Evolutionary conservation across 1,139 yeast species (phyloP).

Genomic region (Pichia sp.): DNA sequence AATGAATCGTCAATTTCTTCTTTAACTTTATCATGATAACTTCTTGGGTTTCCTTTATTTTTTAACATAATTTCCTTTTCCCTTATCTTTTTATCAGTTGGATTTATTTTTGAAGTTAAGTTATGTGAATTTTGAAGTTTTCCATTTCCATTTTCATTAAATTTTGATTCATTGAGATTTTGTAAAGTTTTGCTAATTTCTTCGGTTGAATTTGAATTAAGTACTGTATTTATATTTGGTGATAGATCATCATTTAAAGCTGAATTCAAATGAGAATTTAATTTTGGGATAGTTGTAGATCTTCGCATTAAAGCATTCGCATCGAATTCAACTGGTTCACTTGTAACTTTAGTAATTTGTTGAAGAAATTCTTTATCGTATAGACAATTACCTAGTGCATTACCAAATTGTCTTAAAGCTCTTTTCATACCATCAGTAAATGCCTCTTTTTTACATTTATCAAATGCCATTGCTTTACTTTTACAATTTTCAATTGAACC

Average conservation of each 20-base stretch:
- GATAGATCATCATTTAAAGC: too few relatives aligned
- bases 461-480: conserved; percentile 68
- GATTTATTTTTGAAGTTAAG: too few relatives aligned
- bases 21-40: neutral
- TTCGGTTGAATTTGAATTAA: too few relatives aligned
- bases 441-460: conserved; percentile 76
- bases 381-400: conserved; percentile 72
- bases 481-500: conserved; percentile 72
- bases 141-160: too few relatives aligned
- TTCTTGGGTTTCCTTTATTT: neutral
- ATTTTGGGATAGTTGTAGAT: conserved; percentile 22
- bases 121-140: too few relatives aligned
- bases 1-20: conserved; percentile 49
- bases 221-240: too few relatives aligned
- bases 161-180: too few relatives aligned
- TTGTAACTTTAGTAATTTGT: conserved; percentile 45
- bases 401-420: conserved; percentile 72
- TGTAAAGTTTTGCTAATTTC: too few relatives aligned
- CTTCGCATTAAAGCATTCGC: conserved; percentile 39
- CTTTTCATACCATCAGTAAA: conserved; percentile 76
- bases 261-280: too few relatives aligned
- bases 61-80: conserved; percentile 9
- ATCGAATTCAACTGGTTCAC: conserved; percentile 49
- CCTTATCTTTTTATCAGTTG: neutral
- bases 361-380: conserved; percentile 63